A percentile compares a stretch with the other conserved stretches of the same genome.
phyloP scores from a whole-genome alignment of 2,329 filamentous ascomycete species.

The Microsporum ferrugineum region DNA sequence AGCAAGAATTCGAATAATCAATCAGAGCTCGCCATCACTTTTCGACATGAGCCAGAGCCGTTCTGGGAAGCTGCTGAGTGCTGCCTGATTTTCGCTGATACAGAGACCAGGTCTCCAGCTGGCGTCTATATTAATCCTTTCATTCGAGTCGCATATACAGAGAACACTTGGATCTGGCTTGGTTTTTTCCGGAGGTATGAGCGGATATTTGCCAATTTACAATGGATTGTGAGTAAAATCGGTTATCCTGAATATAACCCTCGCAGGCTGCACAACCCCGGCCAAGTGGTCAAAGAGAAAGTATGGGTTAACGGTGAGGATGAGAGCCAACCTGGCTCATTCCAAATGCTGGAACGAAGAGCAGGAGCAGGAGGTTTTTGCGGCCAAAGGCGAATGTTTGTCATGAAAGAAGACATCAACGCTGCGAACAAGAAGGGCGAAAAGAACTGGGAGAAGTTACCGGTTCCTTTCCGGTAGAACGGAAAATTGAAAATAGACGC shows the following conservation, averaged over 20 bases:
- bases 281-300: slow-evolving; percentile 4
- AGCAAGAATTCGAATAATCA: background rate
- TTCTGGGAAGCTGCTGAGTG: slow-evolving; percentile 13
- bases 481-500: background rate
- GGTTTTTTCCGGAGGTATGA: slow-evolving; percentile 10
- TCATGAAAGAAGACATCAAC: slow-evolving; percentile 10
- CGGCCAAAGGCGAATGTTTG: slow-evolving; percentile 11
- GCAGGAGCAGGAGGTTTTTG: slow-evolving; percentile 9
- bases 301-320: slow-evolving; percentile 4
- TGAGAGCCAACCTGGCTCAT: background rate
- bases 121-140: slow-evolving; percentile 11
- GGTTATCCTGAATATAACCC: slow-evolving; percentile 12
- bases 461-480: background rate
- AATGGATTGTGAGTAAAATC: slow-evolving; percentile 12
- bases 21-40: background rate
- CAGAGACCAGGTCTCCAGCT: slow-evolving; percentile 3
- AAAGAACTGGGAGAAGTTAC: slow-evolving; percentile 12
- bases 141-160: slow-evolving; percentile 9
- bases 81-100: slow-evolving; percentile 10
- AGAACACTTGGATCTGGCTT: slow-evolving; percentile 8
- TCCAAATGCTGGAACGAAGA: slow-evolving; percentile 7
- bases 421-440: slow-evolving; percentile 6
- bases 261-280: slow-evolving; percentile 5
- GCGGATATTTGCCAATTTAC: slow-evolving; percentile 9
- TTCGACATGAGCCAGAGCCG: slow-evolving; percentile 6